Percentiles rank a stretch among this genome's conserved stretches.
Evolutionary conservation across 257 asterid species (phyloP).

Genomic region (Scutellaria minor): DNA sequence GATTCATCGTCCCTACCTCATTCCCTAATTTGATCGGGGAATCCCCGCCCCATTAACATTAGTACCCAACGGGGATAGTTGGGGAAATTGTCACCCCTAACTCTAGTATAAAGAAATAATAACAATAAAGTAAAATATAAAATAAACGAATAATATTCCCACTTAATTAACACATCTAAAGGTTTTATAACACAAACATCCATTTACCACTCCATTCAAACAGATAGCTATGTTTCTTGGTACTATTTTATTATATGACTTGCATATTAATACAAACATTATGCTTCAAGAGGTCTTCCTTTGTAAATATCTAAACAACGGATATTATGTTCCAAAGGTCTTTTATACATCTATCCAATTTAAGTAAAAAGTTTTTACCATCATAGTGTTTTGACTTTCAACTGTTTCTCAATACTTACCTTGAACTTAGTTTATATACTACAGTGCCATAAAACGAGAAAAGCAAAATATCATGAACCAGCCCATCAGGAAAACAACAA

Average conservation of each 20-base stretch:
- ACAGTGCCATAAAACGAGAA: constrained; percentile 7
- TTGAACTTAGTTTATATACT: background rate
- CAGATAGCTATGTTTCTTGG: no score
- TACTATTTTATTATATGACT: background rate
- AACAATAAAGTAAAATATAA: no score
- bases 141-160: no score
- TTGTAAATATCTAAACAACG: background rate
- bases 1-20: no score
- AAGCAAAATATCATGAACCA: background rate
- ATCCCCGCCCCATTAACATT: no score
- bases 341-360: background rate
- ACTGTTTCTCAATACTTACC: background rate
- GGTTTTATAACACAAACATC: no score
- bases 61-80: no score
- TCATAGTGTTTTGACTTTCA: background rate
- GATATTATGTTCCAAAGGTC: constrained; percentile 6
- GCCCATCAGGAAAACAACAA: constrained; percentile 25
- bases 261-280: background rate
- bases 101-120: no score
- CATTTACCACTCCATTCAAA: background rate
- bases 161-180: no score
- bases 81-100: no score
- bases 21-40: no score
- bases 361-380: background rate
- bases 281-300: background rate